Evolutionary conservation across 2,329 filamentous ascomycete species (phyloP).

Genomic region (Cladophialophora immunda): DNA sequence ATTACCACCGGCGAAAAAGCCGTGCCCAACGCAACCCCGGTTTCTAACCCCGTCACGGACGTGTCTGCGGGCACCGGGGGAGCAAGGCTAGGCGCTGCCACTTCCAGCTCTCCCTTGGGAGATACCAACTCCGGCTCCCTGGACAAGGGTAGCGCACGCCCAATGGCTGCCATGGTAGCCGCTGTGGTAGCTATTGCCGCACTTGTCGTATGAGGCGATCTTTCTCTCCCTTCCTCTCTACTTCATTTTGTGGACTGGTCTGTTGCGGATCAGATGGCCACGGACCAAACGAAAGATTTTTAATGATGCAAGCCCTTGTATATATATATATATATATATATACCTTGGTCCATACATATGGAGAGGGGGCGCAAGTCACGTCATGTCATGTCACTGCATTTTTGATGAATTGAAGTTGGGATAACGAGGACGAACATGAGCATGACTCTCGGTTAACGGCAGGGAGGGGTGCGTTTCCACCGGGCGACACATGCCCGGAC

Average conservation of each 20-base stretch:
- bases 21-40: constrained; percentile 61
- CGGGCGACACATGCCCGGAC: not conserved
- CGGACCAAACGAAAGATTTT: not conserved
- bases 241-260: not conserved
- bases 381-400: not conserved
- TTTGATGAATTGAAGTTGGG: not conserved
- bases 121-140: constrained; percentile 19
- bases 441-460: not conserved
- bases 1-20: constrained; percentile 59
- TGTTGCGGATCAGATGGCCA: not conserved
- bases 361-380: not conserved
- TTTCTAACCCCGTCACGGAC: constrained; percentile 38
- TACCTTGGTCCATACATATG: constrained; percentile 2
- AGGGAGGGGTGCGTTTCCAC: not conserved
- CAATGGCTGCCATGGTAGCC: constrained; percentile 14
- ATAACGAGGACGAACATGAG: not conserved
- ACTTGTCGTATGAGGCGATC: not conserved
- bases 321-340: not conserved
- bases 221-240: not conserved
- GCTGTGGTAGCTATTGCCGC: constrained; percentile 23
- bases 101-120: constrained; percentile 17
- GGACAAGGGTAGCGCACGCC: constrained; percentile 15
- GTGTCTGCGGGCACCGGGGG: constrained; percentile 33
- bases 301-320: constrained; percentile 1
- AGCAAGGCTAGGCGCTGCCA: constrained; percentile 30